Evolutionary conservation across 1,284 basidiomycete genomes (phyloP).

Genomic region (Ceratobasidium sp.): DNA sequence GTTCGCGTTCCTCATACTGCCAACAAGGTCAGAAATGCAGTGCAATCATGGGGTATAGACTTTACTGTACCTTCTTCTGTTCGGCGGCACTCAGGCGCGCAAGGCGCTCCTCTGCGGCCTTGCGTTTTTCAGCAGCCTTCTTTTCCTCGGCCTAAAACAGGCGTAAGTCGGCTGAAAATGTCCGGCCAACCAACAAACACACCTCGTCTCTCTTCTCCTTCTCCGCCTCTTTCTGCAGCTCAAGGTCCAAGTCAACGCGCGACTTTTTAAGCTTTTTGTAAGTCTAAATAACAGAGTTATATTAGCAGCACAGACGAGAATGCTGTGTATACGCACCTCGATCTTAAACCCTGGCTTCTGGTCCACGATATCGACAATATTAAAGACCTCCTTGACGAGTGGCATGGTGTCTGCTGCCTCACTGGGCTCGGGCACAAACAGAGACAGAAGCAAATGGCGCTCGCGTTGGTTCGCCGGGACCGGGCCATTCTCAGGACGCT

Average conservation of each 20-base stretch:
- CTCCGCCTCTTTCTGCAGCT: slow-evolving; percentile 74
- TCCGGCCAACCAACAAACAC: slow-evolving; percentile 44
- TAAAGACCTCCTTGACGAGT: slow-evolving; percentile 77
- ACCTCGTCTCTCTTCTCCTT: slow-evolving; percentile 81
- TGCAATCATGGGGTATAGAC: neutral
- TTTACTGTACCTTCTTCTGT: slow-evolving; percentile 75
- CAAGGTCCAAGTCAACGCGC: slow-evolving; percentile 77
- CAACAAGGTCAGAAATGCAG: neutral
- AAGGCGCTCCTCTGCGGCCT: slow-evolving; percentile 77
- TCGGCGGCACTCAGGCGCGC: slow-evolving; percentile 82
- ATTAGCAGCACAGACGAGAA: neutral
- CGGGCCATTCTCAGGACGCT: slow-evolving; percentile 69
- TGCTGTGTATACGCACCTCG: slow-evolving; percentile 61
- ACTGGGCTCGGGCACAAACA: slow-evolving; percentile 69
- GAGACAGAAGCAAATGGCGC: slow-evolving; percentile 79
- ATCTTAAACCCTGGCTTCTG: slow-evolving; percentile 71
- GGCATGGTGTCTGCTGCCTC: slow-evolving; percentile 66
- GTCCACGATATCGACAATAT: slow-evolving; percentile 77
- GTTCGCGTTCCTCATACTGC: slow-evolving; percentile 44
- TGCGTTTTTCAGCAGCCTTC: slow-evolving; percentile 79
- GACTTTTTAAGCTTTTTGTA: slow-evolving; percentile 77
- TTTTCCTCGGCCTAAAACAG: slow-evolving; percentile 67
- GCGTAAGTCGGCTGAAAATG: neutral
- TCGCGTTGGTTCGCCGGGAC: slow-evolving; percentile 64
- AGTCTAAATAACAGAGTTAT: slow-evolving; percentile 60